These are phyloP conservation scores for Discostella stelligeroides DNA, from an alignment of 108 stramenopile species.

Conservation along the genomic window DNA sequence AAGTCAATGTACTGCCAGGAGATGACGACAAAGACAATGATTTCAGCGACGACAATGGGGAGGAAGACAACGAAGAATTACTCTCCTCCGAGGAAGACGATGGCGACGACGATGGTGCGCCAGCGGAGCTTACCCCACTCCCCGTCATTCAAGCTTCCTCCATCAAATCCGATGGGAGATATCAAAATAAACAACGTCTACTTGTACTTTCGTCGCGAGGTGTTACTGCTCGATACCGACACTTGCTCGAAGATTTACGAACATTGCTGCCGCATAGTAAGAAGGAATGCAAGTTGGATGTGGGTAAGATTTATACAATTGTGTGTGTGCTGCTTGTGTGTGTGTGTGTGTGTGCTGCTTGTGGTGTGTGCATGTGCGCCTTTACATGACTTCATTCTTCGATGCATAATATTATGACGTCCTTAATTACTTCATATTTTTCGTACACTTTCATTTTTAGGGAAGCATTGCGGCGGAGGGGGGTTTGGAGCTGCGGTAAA, in stretches of 20 bases:
- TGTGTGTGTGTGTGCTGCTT: background rate
- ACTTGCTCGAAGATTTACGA: constrained; percentile 96
- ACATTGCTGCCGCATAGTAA: constrained; percentile 97
- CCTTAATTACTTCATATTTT: no score
- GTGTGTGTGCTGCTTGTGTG: background rate
- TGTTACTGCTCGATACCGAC: constrained; percentile 95
- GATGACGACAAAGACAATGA: no score
- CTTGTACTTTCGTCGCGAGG: constrained; percentile 95
- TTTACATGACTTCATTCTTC: no score
- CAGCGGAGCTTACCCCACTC: constrained; percentile 1
- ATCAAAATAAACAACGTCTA: constrained; percentile 97
- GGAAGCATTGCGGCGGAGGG: constrained; percentile 37
- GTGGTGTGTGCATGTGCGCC: background rate
- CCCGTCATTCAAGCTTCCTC: background rate
- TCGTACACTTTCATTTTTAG: background rate
- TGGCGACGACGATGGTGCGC: constrained; percentile 21
- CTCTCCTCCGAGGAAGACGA: no score
- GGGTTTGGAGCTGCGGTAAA: constrained; percentile 87
- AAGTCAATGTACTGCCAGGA: no score
- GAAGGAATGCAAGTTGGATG: constrained; percentile 94
- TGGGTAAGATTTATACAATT: constrained; percentile 51
- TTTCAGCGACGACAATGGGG: no score
- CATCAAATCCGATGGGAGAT: constrained; percentile 68
- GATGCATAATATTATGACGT: no score
- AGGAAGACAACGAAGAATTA: no score